These are phyloP conservation scores for Ceratocystis colombiana DNA, from an alignment of 2,329 filamentous ascomycete genomes.

Conservation along the genomic window DNA sequence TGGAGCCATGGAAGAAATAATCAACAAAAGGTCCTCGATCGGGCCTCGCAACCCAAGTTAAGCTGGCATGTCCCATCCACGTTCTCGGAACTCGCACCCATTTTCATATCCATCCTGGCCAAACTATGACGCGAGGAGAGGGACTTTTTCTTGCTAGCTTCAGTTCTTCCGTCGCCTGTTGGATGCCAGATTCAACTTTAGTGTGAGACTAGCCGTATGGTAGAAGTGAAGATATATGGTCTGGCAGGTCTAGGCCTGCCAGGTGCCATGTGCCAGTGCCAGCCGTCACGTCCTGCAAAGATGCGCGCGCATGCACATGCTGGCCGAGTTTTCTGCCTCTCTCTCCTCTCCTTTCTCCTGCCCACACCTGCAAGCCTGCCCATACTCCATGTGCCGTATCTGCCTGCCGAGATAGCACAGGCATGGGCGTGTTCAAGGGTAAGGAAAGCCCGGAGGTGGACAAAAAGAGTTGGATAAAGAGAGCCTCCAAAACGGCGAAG, in stretches of 20 bases:
- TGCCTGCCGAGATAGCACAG: neutral
- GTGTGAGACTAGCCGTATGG: too few relatives aligned
- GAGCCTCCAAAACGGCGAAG: neutral
- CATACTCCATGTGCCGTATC: neutral
- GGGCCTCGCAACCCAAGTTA: neutral
- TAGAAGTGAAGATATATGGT: too few relatives aligned
- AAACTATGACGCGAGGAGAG: neutral
- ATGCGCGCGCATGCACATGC: neutral
- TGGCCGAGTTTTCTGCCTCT: neutral
- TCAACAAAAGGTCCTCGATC: conserved; percentile 13
- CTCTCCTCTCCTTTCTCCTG: neutral
- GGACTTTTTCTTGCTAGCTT: neutral
- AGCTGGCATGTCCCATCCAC: conserved; percentile 5
- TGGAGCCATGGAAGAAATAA: conserved; percentile 12
- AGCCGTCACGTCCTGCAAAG: neutral
- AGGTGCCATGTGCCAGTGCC: neutral
- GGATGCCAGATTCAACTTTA: neutral
- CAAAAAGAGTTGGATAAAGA: neutral
- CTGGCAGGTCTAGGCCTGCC: neutral
- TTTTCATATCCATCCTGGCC: neutral
- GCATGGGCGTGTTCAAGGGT: neutral
- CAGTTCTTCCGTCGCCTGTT: neutral
- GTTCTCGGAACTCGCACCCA: conserved; percentile 4
- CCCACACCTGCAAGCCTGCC: neutral
- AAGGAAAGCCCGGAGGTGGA: neutral